These are phyloP conservation scores for Nemania diffusa DNA, from an alignment of 2,329 filamentous ascomycete species.

Conservation along the genomic window DNA sequence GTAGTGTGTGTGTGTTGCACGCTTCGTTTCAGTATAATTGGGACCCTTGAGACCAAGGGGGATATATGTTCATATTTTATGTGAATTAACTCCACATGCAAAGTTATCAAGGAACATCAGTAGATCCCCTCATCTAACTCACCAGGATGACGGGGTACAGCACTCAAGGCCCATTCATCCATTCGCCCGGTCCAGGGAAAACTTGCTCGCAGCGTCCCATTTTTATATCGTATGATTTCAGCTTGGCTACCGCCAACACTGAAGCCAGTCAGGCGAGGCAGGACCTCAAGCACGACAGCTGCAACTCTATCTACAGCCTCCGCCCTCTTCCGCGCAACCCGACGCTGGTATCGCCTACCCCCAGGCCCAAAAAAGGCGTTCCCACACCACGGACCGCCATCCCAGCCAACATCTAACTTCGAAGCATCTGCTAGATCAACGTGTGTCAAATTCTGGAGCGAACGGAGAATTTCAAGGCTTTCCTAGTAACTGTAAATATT, in stretches of 20 bases:
- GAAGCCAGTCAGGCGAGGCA: constrained; percentile 26
- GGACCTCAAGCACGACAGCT: constrained; percentile 2
- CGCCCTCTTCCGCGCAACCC: not conserved
- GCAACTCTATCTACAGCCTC: constrained; percentile 16
- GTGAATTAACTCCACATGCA: no score
- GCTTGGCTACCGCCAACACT: constrained; percentile 1
- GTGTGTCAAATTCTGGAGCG: constrained; percentile 28
- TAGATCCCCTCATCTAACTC: not conserved
- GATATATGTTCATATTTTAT: no score
- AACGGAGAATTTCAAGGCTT: constrained; percentile 3
- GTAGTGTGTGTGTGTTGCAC: no score
- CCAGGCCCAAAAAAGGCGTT: constrained; percentile 19
- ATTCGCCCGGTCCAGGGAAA: constrained; percentile 31
- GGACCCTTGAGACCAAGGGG: no score
- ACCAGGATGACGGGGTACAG: not conserved
- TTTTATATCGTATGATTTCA: constrained; percentile 25
- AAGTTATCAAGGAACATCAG: no score
- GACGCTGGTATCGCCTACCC: not conserved
- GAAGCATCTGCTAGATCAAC: constrained; percentile 16
- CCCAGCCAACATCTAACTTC: constrained; percentile 15
- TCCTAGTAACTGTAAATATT: constrained; percentile 16
- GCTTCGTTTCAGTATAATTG: no score
- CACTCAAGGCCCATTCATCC: constrained; percentile 21
- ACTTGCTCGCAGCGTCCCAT: constrained; percentile 17
- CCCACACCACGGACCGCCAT: constrained; percentile 17